Base-by-base conservation (phyloP, 2,329 filamentous ascomycete species). In the Cladophialophora psammophila region DNA sequence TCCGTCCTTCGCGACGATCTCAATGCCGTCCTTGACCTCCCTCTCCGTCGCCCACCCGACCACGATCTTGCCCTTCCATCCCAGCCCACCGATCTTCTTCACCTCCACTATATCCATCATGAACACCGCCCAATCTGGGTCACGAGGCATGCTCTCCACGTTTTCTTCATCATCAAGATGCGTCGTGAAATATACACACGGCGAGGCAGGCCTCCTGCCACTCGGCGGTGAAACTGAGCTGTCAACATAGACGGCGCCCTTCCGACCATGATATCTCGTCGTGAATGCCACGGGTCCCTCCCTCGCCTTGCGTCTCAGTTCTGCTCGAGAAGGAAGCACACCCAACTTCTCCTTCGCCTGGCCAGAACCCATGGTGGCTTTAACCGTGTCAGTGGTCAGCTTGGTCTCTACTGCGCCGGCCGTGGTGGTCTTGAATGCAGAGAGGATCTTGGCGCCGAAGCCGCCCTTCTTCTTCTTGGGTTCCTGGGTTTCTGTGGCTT, bases 41-140 rank as follows among this genome's bases (percentile, higher is more conserved):
- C 88, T 84, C 0, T 88, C 86, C 73, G 92, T 84, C 0, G 90
- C 89, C 91, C 92, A 93, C 0, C 92, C 91, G 0, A 95, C 90
- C 1, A 95, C 85, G 58, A 95, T 80, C 80, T 93, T 94, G 1
- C 88, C 88, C 79, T 95, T 96, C 92, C 92, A 96, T 0, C 92
- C 91, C 40, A 94, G 82, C 0, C 92, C 92, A 4, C 92, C 92
- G 1, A 94, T 81, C 79, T 96, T 96, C 76, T 88, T 90, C 61
- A 96, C 75, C 76, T 94, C 91, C 59, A 77, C 80, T 54, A 96
- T 90, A 15, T 94, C 90, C 0, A 84, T 84, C 3, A 95, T 85
- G 0, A 91, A 84, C 0, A 95, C 82, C 5, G 85, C 89, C 86
- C 91, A 96, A 0, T 86, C 77, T 0, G 91, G 88, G 65, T 85